Base-by-base conservation (phyloP, 2,329 filamentous ascomycete species). In the Conoideocrella luteorostrata region DNA sequence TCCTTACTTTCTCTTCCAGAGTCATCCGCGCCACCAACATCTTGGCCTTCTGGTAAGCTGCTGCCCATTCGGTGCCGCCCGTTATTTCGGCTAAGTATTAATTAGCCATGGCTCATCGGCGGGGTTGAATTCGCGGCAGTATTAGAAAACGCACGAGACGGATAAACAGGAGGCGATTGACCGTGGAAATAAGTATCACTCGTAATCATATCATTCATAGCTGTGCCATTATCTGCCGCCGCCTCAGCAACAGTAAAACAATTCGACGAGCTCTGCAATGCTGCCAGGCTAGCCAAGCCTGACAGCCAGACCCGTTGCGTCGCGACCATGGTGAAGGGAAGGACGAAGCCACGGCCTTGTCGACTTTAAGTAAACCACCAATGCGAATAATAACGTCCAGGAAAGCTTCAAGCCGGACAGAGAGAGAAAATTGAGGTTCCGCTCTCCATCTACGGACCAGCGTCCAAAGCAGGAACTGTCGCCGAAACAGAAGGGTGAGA, bases 21-120 rank as follows among this genome's bases (percentile, higher is more conserved):
- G 85, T 90, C 67, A 93, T 73, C 54, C 83, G 73, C 12, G 71
- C 74, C 11, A 94, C 86, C 52, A 93, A 79, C 2, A 71, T 71
- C 45, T 73, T 71, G 0, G 88, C 87, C 57, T 82, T 86, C 17
- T 66, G 61, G 53, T 85, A 82, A 5, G 86, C 80, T 13, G 74
- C 70, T 3, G 70, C 70, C 88, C 88, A 93, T 32, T 77, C 67
- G 5, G 24, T 9, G 9, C 72, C 64, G 13, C 83, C 84, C 50
- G 62, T 71, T 69, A 81, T 65, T 24, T 66, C 55, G n/a, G 72
- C 71, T 75, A 18, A 10, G 23, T 20, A 15, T 10, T 13, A 18
- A 12, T 13, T 5, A 11, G n/a, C n/a, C n/a, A n/a, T n/a, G n/a
- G n/a, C n/a, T n/a, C n/a, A n/a, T n/a, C n/a, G n/a, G n/a, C n/a